Conservation (phyloP, 176 grass and related monocot genomes). For the Cymbopogon citratus region DNA sequence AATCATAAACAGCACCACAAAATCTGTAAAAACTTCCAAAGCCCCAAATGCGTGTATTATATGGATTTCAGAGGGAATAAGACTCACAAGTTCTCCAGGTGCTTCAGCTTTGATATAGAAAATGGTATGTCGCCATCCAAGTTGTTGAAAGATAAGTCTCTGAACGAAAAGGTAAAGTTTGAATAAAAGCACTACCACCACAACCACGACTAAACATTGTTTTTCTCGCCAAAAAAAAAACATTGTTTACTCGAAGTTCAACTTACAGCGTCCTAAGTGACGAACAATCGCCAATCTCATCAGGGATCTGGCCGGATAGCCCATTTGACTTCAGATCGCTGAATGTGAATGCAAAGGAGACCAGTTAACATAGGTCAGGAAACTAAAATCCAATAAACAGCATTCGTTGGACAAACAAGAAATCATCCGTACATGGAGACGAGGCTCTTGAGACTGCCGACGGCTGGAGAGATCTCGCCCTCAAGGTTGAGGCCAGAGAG, state of each 20-base stretch:
- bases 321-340: conserved; percentile 85
- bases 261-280: conserved; percentile 67
- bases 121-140: conserved; percentile 92
- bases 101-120: conserved; percentile 90
- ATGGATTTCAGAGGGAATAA: not conserved
- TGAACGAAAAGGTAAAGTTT: not conserved
- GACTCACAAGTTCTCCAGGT: conserved; percentile 66
- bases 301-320: conserved; percentile 82
- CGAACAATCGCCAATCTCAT: conserved; percentile 92
- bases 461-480: conserved; percentile 85
- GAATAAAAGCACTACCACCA: not conserved
- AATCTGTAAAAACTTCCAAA: not conserved
- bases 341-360: not conserved
- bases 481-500: conserved; percentile 81
- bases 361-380: not conserved
- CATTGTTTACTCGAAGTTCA: not conserved
- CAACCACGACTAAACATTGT: not conserved
- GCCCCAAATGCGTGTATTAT: not conserved
- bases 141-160: conserved; percentile 91
- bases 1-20: not conserved
- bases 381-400: not conserved
- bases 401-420: not conserved
- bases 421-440: conserved; percentile 53
- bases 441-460: conserved; percentile 73
- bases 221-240: no score